Evolutionary conservation across 2,329 filamentous ascomycete species (phyloP).

Genomic region (Dactylellina sp.): DNA sequence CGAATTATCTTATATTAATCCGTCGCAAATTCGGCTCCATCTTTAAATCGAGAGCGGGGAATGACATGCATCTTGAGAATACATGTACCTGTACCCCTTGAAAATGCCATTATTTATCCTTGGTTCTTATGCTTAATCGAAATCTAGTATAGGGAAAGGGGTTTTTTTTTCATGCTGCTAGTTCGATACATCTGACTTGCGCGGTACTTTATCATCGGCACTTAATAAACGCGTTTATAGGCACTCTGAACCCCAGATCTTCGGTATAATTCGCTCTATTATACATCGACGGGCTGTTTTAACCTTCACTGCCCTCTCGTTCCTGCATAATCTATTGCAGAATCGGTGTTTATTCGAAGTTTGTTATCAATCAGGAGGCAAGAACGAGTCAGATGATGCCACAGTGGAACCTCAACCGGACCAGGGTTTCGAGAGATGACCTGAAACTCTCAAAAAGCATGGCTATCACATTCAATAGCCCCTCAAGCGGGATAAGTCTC

Average conservation of each 20-base stretch:
- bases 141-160: slow-evolving; percentile 24
- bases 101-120: slow-evolving; percentile 32
- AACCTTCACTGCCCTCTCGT: slow-evolving; percentile 42
- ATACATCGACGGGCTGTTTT: slow-evolving; percentile 54
- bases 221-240: slow-evolving; percentile 54
- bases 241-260: slow-evolving; percentile 56
- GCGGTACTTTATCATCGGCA: slow-evolving; percentile 50
- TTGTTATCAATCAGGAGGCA: slow-evolving; percentile 48
- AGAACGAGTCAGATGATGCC: slow-evolving; percentile 52
- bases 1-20: slow-evolving; percentile 7
- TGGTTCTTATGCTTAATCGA: slow-evolving; percentile 23
- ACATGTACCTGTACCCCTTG: slow-evolving; percentile 3
- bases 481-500: slow-evolving; percentile 36
- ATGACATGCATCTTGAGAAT: slow-evolving; percentile 31
- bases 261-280: slow-evolving; percentile 55
- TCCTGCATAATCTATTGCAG: slow-evolving; percentile 57
- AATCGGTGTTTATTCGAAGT: slow-evolving; percentile 36
- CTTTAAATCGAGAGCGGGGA: slow-evolving; percentile 22
- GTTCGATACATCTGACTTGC: slow-evolving; percentile 34
- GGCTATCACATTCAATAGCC: slow-evolving; percentile 50
- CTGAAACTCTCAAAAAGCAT: slow-evolving; percentile 55
- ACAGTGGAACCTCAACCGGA: slow-evolving; percentile 21
- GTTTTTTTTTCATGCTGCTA: slow-evolving; percentile 9
- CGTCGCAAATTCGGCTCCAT: slow-evolving; percentile 40
- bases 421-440: slow-evolving; percentile 23